A percentile compares a stretch with the other conserved stretches of the same genome.
phyloP scores from a whole-genome alignment of 1,284 basidiomycete genomes.

The Trichosporon sp. region DNA sequence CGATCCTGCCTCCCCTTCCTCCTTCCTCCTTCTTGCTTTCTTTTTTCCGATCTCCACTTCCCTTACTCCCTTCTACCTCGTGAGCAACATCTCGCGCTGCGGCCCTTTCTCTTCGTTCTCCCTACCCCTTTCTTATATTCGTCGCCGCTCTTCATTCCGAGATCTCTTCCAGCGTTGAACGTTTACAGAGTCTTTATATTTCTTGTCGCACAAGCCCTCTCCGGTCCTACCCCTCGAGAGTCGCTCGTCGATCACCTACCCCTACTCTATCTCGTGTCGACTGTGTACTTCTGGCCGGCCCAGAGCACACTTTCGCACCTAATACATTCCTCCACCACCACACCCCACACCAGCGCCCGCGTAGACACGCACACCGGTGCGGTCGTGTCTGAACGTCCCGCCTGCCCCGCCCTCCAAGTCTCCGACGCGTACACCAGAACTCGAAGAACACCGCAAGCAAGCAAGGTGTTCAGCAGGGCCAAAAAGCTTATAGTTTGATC shows the following conservation, averaged over 20 bases:
- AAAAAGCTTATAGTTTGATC: not conserved
- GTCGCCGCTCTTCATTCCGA: not conserved
- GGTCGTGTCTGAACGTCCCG: not conserved
- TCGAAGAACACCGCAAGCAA: not conserved
- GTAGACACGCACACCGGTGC: not conserved
- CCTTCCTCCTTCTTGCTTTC: not conserved
- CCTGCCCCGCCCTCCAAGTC: not conserved
- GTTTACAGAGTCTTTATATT: not conserved
- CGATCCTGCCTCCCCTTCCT: not conserved
- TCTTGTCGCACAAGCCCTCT: not conserved
- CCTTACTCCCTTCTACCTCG: not conserved
- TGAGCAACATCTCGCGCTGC: not conserved
- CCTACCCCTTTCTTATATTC: not conserved
- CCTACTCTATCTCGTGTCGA: not conserved
- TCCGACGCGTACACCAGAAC: not conserved
- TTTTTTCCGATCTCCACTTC: not conserved
- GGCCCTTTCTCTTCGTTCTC: not conserved
- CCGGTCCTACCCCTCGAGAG: not conserved
- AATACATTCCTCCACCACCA: not conserved
- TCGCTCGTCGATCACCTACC: not conserved
- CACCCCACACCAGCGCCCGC: not conserved
- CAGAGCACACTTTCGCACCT: not conserved
- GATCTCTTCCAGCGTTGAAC: constrained; percentile 4
- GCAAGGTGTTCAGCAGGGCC: not conserved
- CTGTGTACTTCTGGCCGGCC: not conserved